Conservation (phyloP, 345 rosid species). For the Euphorbia peplus region DNA sequence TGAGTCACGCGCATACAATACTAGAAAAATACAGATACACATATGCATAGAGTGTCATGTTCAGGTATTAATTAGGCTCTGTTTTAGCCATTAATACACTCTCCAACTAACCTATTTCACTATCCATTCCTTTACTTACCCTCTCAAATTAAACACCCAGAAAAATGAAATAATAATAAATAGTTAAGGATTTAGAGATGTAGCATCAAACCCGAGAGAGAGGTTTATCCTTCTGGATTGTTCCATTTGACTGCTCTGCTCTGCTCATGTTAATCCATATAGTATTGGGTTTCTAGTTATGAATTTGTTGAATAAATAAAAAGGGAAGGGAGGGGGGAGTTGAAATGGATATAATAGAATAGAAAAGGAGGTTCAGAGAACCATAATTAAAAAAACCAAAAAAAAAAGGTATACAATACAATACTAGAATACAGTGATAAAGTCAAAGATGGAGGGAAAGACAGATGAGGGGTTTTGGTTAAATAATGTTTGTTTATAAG, state of each 20-base stretch:
- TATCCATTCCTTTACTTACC: no score
- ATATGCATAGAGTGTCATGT: no score
- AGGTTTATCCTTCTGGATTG: no score
- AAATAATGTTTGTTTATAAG: neutral
- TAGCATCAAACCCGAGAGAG: slow-evolving; percentile 14
- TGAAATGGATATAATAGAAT: slow-evolving; percentile 1
- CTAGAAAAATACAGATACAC: no score
- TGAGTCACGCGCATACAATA: neutral
- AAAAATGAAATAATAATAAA: neutral
- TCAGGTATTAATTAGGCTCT: slow-evolving; percentile 33
- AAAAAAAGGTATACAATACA: no score
- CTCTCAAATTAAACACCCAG: no score
- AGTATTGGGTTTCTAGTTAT: neutral
- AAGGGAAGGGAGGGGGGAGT: slow-evolving; percentile 18
- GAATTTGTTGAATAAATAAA: neutral
- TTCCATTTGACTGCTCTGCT: no score
- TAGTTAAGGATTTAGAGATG: neutral
- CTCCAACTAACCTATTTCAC: slow-evolving; percentile 28
- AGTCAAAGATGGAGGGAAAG: slow-evolving; percentile 15
- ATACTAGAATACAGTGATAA: neutral
- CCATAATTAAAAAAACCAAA: neutral
- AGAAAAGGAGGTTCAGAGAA: neutral
- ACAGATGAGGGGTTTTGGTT: neutral
- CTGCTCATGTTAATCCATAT: no score
- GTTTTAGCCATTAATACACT: slow-evolving; percentile 46